Evolutionary conservation across 192 early-diverging fungal genomes (phyloP).

Genomic region (Bifiguratus adelaidae): DNA sequence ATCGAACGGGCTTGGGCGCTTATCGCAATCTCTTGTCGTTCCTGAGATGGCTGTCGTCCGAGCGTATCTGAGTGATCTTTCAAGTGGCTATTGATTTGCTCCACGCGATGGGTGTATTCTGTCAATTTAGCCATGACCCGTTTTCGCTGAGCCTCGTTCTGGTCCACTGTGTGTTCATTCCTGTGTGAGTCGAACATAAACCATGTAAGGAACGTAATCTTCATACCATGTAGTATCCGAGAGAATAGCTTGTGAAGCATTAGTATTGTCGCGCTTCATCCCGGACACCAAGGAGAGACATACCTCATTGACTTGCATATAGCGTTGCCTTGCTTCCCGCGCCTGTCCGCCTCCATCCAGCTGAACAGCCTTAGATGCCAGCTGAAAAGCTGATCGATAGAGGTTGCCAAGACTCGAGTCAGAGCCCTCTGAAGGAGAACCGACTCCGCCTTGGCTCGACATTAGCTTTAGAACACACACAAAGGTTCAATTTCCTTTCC

Average conservation of each 20-base stretch:
- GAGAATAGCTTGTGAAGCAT: neutral
- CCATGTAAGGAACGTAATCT: neutral
- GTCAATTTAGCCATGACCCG: constrained; percentile 12
- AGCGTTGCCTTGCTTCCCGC: constrained; percentile 9
- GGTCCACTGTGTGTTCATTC: neutral
- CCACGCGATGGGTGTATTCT: constrained; percentile 13
- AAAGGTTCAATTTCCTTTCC: too few species aligned
- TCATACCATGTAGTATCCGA: constrained; percentile 1
- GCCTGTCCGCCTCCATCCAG: constrained; percentile 6
- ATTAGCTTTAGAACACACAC: too few species aligned
- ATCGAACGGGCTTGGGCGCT: neutral
- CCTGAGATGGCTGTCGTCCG: constrained; percentile 1
- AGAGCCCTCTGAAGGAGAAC: too few species aligned
- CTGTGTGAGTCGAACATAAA: neutral
- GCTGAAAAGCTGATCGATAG: constrained; percentile 1
- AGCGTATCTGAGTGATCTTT: neutral
- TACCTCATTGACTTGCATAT: constrained; percentile 14
- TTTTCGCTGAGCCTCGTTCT: constrained; percentile 1
- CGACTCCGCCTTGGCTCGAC: too few species aligned
- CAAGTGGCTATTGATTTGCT: constrained; percentile 14
- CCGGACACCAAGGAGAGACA: neutral
- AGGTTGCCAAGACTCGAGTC: too few species aligned
- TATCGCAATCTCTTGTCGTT: neutral
- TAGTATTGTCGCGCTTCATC: neutral
- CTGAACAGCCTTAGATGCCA: constrained; percentile 12